Evolutionary conservation across 1,284 basidiomycete genomes (phyloP).

Genomic region (Agroathelia rolfsii): DNA sequence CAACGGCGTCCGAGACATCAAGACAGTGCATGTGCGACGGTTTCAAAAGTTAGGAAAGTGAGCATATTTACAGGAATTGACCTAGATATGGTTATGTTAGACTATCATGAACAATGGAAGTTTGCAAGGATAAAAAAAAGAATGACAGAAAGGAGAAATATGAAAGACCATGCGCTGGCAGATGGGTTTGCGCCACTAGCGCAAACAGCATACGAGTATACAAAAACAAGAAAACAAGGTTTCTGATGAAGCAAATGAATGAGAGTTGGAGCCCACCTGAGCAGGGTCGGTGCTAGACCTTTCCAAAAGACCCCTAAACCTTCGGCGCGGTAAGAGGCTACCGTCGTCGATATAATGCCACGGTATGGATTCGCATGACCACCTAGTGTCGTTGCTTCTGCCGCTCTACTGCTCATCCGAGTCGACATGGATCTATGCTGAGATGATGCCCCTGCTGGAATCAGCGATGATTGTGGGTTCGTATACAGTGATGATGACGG

Average conservation of each 20-base stretch:
- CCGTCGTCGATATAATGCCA: conserved; percentile 44
- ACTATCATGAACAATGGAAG: conserved; percentile 4
- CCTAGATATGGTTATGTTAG: conserved; percentile 27
- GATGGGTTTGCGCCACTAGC: background rate
- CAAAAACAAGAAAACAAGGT: conserved; percentile 2
- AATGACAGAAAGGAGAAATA: too few relatives aligned
- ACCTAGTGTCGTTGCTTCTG: conserved; percentile 8
- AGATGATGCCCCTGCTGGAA: background rate
- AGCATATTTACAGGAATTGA: conserved; percentile 56
- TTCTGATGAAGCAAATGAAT: background rate
- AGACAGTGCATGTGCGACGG: conserved; percentile 27
- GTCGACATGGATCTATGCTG: background rate
- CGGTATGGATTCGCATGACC: conserved; percentile 37
- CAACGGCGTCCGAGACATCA: conserved; percentile 13
- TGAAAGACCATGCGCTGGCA: background rate
- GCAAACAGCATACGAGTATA: background rate
- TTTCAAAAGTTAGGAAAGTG: conserved; percentile 44
- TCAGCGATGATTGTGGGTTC: background rate
- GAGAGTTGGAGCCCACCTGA: conserved; percentile 45
- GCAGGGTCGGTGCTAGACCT: conserved; percentile 69
- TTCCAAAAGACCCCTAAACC: conserved; percentile 63
- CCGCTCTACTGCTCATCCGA: conserved; percentile 4
- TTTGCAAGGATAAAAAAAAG: too few relatives aligned
- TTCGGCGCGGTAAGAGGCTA: conserved; percentile 53
- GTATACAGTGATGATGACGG: background rate